Percentiles rank a stretch among this genome's conserved stretches.
These are phyloP conservation scores for Fusarium aywerte DNA, from an alignment of 2,329 filamentous ascomycete genomes.

Conservation along the genomic window DNA sequence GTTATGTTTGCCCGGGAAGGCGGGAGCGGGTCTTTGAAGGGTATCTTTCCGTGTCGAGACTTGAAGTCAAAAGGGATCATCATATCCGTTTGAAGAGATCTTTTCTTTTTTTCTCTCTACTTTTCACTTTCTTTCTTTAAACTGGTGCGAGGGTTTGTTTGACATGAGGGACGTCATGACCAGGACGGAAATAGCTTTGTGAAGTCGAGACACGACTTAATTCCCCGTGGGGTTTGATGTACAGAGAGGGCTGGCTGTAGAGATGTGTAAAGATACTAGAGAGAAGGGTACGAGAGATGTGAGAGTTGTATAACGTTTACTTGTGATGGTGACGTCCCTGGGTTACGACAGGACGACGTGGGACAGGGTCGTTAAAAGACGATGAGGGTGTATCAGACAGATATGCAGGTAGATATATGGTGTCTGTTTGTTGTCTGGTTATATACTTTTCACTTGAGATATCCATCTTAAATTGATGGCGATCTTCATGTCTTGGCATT, in stretches of 20 bases:
- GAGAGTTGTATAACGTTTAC: background rate
- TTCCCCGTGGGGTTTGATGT: constrained; percentile 17
- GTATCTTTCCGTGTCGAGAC: constrained; percentile 32
- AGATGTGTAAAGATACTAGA: background rate
- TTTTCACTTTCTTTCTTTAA: too few species aligned
- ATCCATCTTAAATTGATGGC: too few species aligned
- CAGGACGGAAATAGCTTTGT: constrained; percentile 35
- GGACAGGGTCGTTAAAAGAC: constrained; percentile 37
- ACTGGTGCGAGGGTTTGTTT: constrained; percentile 4
- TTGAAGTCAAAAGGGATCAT: background rate
- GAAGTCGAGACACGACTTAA: constrained; percentile 17
- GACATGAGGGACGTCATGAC: constrained; percentile 28
- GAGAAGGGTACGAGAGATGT: too few species aligned
- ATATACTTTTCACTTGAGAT: background rate
- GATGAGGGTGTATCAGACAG: constrained; percentile 14
- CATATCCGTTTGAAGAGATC: constrained; percentile 5
- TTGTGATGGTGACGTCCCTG: constrained; percentile 12
- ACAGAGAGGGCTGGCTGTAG: background rate
- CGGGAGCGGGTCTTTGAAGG: constrained; percentile 15
- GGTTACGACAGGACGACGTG: constrained; percentile 44
- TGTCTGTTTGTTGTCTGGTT: background rate
- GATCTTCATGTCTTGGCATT: background rate
- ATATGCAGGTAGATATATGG: background rate
- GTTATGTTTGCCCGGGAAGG: constrained; percentile 34
- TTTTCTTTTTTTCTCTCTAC: too few species aligned